Conservation (phyloP, 2,329 filamentous ascomycete genomes). For the Beauveria varroae region DNA sequence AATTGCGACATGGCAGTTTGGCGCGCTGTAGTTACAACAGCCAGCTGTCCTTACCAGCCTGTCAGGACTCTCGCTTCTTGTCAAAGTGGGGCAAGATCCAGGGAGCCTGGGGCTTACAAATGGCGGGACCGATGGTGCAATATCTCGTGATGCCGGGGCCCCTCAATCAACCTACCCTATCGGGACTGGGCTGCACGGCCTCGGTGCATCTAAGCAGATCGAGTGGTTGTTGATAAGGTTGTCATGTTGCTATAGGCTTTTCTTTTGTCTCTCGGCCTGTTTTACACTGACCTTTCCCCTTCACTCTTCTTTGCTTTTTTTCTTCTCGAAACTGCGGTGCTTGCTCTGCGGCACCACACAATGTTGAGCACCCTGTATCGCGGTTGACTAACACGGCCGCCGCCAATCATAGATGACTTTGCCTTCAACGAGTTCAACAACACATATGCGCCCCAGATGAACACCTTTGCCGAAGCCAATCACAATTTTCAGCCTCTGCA, state of each 20-base stretch:
- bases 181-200: conserved; percentile 3
- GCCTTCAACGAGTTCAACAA: conserved; percentile 47
- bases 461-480: conserved; percentile 27
- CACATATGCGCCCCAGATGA: conserved; percentile 43
- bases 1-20: conserved; percentile 5
- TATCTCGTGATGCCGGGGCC: conserved; percentile 47
- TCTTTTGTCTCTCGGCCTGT: background rate
- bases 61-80: background rate
- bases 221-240: conserved; percentile 5
- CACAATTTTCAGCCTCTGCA: conserved; percentile 45
- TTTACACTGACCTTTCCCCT: background rate
- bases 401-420: conserved; percentile 43
- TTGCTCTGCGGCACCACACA: background rate
- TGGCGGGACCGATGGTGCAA: conserved; percentile 47
- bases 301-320: background rate
- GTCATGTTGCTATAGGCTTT: background rate
- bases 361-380: background rate
- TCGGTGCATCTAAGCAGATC: background rate
- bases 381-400: conserved; percentile 31
- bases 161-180: conserved; percentile 1
- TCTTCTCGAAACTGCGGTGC: background rate
- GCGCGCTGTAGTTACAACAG: background rate
- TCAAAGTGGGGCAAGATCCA: conserved; percentile 10
- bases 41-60: background rate
- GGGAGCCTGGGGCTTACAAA: conserved; percentile 32